Percentiles rank a stretch among this genome's conserved stretches.
phyloP scores from a whole-genome alignment of 2,329 filamentous ascomycete genomes.

The Colletotrichum liaoningense region DNA sequence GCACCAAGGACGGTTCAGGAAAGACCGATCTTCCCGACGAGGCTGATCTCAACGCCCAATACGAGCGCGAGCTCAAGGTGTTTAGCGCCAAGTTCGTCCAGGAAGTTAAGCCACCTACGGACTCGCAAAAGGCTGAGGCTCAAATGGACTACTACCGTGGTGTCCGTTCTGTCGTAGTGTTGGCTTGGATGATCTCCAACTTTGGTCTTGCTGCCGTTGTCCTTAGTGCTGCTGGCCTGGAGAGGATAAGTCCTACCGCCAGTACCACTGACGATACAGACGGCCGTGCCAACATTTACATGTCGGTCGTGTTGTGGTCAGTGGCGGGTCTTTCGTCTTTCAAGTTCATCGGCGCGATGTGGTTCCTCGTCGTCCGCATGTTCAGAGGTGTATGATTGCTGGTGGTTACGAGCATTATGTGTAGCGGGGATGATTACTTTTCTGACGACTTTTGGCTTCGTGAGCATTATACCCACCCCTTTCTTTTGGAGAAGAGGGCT shows the following conservation, averaged over 20 bases:
- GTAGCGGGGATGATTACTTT: background rate
- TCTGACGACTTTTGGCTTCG: background rate
- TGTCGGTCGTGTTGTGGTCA: conserved; percentile 88
- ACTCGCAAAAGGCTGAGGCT: conserved; percentile 74
- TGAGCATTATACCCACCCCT: conserved; percentile 35
- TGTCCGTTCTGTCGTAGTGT: conserved; percentile 90
- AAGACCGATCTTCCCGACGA: conserved; percentile 98
- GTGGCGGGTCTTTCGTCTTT: conserved; percentile 87
- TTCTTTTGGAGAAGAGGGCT: conserved; percentile 9
- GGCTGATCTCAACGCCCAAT: conserved; percentile 93
- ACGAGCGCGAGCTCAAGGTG: conserved; percentile 82
- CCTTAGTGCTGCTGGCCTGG: conserved; percentile 84
- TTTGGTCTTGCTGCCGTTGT: conserved; percentile 89
- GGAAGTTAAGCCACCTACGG: conserved; percentile 71
- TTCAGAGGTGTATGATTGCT: conserved; percentile 74
- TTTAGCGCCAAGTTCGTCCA: conserved; percentile 82
- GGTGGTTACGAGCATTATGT: background rate
- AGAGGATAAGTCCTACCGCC: conserved; percentile 66
- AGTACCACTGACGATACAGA: conserved; percentile 56
- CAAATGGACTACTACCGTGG: conserved; percentile 99
- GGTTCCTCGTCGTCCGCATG: conserved; percentile 92
- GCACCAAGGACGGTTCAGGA: conserved; percentile 86
- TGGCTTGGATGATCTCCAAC: conserved; percentile 97
- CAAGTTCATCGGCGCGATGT: conserved; percentile 87
- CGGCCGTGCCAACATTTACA: conserved; percentile 80